These are phyloP conservation scores for Rhododendron ferrugineum DNA, from an alignment of 148 eudicot species.

Conservation along the genomic window DNA sequence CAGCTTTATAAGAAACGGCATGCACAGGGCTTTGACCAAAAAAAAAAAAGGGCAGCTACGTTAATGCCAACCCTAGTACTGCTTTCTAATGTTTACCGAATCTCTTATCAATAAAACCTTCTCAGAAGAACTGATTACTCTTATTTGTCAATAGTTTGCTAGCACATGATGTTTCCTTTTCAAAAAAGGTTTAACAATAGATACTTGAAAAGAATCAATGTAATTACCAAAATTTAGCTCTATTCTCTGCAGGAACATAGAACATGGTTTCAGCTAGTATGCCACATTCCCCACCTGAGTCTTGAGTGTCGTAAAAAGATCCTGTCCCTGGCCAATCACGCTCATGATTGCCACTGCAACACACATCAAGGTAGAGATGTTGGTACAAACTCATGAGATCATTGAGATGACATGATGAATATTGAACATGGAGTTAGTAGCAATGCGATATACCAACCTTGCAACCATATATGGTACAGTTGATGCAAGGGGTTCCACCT, in stretches of 20 bases:
- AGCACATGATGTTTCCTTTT: not conserved
- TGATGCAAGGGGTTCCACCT: slow-evolving; percentile 80
- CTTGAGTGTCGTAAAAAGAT: slow-evolving; percentile 56
- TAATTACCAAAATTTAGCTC: slow-evolving; percentile 72
- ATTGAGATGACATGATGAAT: not conserved
- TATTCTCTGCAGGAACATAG: slow-evolving; percentile 79
- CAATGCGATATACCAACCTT: slow-evolving; percentile 36
- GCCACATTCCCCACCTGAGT: slow-evolving; percentile 96
- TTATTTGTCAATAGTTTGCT: not conserved
- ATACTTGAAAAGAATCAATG: not conserved
- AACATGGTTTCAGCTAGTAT: slow-evolving; percentile 77
- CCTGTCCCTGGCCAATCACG: slow-evolving; percentile 81
- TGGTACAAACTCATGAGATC: not conserved
- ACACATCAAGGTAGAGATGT: not conserved
- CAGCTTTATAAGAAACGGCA: not conserved
- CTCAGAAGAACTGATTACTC: not conserved
- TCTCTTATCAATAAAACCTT: not conserved
- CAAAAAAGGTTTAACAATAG: not conserved
- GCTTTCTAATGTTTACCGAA: not conserved
- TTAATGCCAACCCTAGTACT: not conserved
- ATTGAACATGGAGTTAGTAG: not conserved
- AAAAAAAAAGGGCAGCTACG: not conserved
- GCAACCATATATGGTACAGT: slow-evolving; percentile 81
- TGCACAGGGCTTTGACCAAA: not conserved
- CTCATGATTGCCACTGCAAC: slow-evolving; percentile 82